Evolutionary conservation across 2,329 filamentous ascomycete genomes (phyloP).

Genomic region (Parastagonospora avenae): DNA sequence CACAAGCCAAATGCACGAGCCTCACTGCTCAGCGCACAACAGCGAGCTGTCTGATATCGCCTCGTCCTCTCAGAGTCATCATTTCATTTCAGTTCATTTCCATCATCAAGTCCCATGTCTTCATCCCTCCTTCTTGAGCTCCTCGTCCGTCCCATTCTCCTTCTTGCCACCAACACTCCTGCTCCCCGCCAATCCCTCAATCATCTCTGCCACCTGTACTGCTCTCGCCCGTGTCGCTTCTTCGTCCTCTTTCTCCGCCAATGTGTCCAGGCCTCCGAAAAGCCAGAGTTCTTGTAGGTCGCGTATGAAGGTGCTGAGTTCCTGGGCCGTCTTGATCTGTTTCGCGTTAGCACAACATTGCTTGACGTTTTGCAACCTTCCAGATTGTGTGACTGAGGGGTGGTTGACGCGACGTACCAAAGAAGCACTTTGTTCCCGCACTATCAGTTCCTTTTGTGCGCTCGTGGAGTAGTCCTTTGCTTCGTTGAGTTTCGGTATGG

Average conservation of each 20-base stretch:
- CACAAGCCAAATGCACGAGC: too few species aligned
- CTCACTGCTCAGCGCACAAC: too few species aligned
- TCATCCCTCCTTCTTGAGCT: conserved; percentile 3
- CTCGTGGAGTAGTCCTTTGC: conserved; percentile 60
- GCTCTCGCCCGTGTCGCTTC: conserved; percentile 24
- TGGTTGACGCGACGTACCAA: conserved; percentile 51
- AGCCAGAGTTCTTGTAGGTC: conserved; percentile 71
- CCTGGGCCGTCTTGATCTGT: conserved; percentile 65
- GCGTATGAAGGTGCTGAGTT: conserved; percentile 64
- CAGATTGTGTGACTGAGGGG: background rate
- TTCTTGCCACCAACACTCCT: conserved; percentile 5
- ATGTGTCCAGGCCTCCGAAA: conserved; percentile 66
- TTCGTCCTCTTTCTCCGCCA: conserved; percentile 44
- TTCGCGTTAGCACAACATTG: background rate
- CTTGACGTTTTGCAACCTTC: background rate
- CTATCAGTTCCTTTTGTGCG: conserved; percentile 62
- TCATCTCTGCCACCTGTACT: conserved; percentile 23
- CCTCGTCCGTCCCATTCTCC: background rate
- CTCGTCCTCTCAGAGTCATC: background rate
- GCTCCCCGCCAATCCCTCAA: conserved; percentile 28
- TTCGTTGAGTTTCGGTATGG: conserved; percentile 9
- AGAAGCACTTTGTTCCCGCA: conserved; percentile 63
- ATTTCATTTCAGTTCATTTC: background rate
- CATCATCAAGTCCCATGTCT: background rate
- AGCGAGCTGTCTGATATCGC: background rate